Base-by-base conservation (phyloP, 2,329 filamentous ascomycete species). In the Neofusicoccum parvum region DNA sequence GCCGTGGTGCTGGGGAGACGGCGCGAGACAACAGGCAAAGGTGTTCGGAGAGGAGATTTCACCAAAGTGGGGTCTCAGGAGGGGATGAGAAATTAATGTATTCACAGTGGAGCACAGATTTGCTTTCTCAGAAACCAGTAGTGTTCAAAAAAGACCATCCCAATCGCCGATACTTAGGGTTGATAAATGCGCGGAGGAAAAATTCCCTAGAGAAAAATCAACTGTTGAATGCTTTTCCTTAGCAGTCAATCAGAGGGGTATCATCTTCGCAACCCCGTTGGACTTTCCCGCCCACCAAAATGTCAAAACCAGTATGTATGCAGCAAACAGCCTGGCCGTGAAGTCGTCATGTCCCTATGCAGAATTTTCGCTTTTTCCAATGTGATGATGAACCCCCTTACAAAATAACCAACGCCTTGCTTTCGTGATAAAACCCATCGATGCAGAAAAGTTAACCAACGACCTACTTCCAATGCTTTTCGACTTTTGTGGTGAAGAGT, bases 401-500 rank as follows among this genome's bases (percentile, higher is more conserved):
- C 56, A 27, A 39, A 60, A 60, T 37, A 14, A 60, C 56, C 56
- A 60, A 60, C 56, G 56, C 56, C 56, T 60, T 60, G 56, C 56
- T 60, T 60, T 60, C 56, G 56, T 49, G 23, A 50, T 17, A 34
- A 36, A 39, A 48, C 41, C 43, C 56, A 34, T 60, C 43, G 56
- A 60, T 60, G 12, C 20, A 46, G 20, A 60, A 43, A 36, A 48
- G 56, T 36, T 43, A 60, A 60, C 27, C 27, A 48, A 34, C n/a
- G 27, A 46, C 27, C 27, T 17, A 5, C 43, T 60, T 37, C 32
- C 43, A 36, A 48, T 43, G 56, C 43, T 60, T 37, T 10, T 60
- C 23, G 32, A 60, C 27, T 48, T 60, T 48, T 53, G 0, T 7
- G 12, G 56, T 14, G 36, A 34, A 60, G 15, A 37, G 17, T 23